A percentile compares a stretch with the other conserved stretches of the same genome.
Evolutionary conservation across 2,329 filamentous ascomycete species (phyloP).

Genomic region (Cladosporium colombiae): DNA sequence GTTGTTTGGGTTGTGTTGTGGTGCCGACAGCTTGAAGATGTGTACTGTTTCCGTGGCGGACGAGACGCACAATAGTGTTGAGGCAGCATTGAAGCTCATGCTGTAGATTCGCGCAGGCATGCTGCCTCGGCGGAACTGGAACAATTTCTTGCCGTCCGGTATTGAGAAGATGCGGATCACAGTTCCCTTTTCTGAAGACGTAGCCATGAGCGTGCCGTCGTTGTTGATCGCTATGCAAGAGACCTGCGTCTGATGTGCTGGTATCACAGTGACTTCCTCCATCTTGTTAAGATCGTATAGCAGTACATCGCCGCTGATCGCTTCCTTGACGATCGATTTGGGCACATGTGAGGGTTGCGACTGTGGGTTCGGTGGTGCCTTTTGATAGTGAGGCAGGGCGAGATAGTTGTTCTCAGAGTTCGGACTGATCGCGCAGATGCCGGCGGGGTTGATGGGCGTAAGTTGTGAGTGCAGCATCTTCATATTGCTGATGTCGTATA

Average conservation of each 20-base stretch:
- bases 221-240: slow-evolving; percentile 90
- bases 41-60: slow-evolving; percentile 96
- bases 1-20: slow-evolving; percentile 34
- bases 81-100: slow-evolving; percentile 97
- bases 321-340: slow-evolving; percentile 67
- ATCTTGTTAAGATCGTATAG: slow-evolving; percentile 88
- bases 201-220: slow-evolving; percentile 88
- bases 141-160: slow-evolving; percentile 86
- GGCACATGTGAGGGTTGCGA: slow-evolving; percentile 77
- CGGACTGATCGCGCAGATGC: slow-evolving; percentile 86
- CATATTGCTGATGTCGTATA: slow-evolving; percentile 99
- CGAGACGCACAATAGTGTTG: slow-evolving; percentile 89
- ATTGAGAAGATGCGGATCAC: slow-evolving; percentile 96
- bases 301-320: slow-evolving; percentile 87
- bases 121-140: slow-evolving; percentile 91
- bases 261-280: slow-evolving; percentile 92
- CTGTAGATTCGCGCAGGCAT: slow-evolving; percentile 96
- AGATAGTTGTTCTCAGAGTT: slow-evolving; percentile 96
- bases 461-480: slow-evolving; percentile 88
- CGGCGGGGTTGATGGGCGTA: slow-evolving; percentile 86
- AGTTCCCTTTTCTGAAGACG: slow-evolving; percentile 94
- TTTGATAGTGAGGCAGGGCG: slow-evolving; percentile 82
- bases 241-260: slow-evolving; percentile 88
- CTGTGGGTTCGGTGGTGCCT: slow-evolving; percentile 38
- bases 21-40: slow-evolving; percentile 77